Percentiles rank a stretch among this genome's conserved stretches.
Evolutionary conservation across 192 early-diverging fungal species (phyloP).

Genomic region (Diversispora eburnea): DNA sequence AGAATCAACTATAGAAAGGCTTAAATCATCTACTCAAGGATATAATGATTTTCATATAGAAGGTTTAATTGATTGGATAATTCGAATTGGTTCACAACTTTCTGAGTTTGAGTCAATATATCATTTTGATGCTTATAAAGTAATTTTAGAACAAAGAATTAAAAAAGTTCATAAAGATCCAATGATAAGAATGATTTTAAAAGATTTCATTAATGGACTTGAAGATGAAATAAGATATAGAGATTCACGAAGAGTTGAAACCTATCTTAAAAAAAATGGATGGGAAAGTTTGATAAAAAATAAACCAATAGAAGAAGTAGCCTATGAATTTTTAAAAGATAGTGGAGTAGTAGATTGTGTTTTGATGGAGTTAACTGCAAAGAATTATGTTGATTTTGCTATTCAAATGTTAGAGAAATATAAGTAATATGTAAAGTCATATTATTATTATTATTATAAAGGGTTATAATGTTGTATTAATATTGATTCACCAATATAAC

Average conservation of each 20-base stretch:
- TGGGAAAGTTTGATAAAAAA: constrained; percentile 28
- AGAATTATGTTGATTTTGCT: constrained; percentile 39
- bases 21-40: constrained; percentile 5
- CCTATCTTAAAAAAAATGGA: constrained; percentile 27
- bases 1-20: constrained; percentile 5
- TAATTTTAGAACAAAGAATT: neutral
- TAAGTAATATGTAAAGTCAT: neutral
- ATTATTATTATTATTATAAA: no score
- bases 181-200: constrained; percentile 21
- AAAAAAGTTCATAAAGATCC: neutral
- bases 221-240: constrained; percentile 37
- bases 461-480: no score
- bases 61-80: constrained; percentile 8
- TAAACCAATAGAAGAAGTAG: constrained; percentile 35
- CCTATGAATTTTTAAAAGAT: constrained; percentile 33
- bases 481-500: constrained; percentile 28
- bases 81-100: neutral
- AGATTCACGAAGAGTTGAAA: constrained; percentile 26
- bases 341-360: constrained; percentile 33
- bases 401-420: constrained; percentile 21
- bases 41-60: constrained; percentile 7
- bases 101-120: neutral
- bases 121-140: no score
- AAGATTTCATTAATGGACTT: constrained; percentile 29
- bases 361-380: constrained; percentile 37